phyloP scores from a whole-genome alignment of 805 yeast species.

The Cyberlindnera mycetangii region DNA sequence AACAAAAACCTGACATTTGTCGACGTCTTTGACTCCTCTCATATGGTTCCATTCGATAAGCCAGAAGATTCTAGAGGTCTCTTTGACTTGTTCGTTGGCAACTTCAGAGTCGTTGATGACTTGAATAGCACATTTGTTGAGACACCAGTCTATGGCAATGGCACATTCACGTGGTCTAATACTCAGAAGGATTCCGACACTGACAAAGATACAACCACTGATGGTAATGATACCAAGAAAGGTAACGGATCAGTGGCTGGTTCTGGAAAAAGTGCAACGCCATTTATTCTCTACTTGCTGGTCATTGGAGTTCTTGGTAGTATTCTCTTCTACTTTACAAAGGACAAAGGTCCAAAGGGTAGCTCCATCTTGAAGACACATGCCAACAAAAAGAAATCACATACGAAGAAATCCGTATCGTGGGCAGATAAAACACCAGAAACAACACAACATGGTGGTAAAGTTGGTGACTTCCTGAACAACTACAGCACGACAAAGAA shows the following conservation, averaged over 20 bases:
- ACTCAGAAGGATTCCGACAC: constrained; percentile 8
- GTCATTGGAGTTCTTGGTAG: constrained; percentile 23
- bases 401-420: constrained; percentile 32
- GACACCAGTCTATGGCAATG: constrained; percentile 24
- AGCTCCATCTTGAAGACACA: constrained; percentile 22
- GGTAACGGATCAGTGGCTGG: constrained; percentile 3
- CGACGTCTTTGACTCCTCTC: constrained; percentile 73
- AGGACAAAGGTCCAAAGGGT: constrained; percentile 16
- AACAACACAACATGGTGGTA: constrained; percentile 10
- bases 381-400: constrained; percentile 11
- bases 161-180: constrained; percentile 8
- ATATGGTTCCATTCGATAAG: constrained; percentile 89
- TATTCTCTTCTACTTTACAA: constrained; percentile 18
- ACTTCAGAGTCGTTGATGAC: constrained; percentile 20
- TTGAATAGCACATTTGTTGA: constrained; percentile 19
- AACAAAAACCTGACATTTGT: constrained; percentile 78
- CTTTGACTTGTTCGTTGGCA: constrained; percentile 45
- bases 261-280: constrained; percentile 20
- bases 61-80: constrained; percentile 69
- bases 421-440: constrained; percentile 33
- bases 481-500: constrained; percentile 17
- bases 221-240: neutral
- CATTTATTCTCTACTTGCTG: constrained; percentile 23
- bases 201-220: neutral
- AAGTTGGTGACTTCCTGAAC: constrained; percentile 23